phyloP scores from a whole-genome alignment of 2,329 filamentous ascomycete genomes.

The Raffaelea deltoideospora region DNA sequence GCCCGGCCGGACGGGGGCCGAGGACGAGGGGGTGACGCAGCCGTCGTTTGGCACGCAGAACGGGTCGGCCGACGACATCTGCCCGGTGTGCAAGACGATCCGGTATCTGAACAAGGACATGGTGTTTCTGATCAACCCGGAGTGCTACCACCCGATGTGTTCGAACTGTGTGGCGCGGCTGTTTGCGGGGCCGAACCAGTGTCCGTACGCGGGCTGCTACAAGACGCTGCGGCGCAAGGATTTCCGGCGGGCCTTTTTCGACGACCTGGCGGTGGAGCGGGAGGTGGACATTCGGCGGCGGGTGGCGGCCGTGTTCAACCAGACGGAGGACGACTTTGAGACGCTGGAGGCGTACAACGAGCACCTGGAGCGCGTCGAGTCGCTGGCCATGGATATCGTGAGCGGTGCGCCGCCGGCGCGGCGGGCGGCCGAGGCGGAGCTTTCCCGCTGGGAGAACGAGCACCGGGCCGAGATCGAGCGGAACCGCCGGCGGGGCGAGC shows the following conservation, averaged over 20 bases:
- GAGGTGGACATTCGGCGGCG: conserved; percentile 83
- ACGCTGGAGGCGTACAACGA: conserved; percentile 74
- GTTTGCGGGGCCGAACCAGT: conserved; percentile 85
- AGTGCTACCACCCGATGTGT: conserved; percentile 99
- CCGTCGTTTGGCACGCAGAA: background rate
- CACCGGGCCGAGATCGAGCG: conserved; percentile 56
- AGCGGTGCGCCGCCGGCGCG: conserved; percentile 43
- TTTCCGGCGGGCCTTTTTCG: conserved; percentile 82
- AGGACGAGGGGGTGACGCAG: background rate
- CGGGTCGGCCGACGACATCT: conserved; percentile 46
- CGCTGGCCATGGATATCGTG: conserved; percentile 80
- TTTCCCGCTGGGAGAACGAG: conserved; percentile 57
- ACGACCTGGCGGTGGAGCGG: conserved; percentile 72
- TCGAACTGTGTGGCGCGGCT: conserved; percentile 88
- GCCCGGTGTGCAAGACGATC: conserved; percentile 92
- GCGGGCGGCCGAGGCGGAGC: conserved; percentile 23
- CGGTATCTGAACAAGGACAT: conserved; percentile 91
- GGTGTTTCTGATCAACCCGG: conserved; percentile 89
- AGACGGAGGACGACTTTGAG: conserved; percentile 81
- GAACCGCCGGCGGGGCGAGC: conserved; percentile 35
- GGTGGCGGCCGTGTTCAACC: conserved; percentile 73
- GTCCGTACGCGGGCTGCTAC: conserved; percentile 77
- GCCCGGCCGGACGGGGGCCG: background rate
- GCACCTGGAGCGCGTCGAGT: conserved; percentile 86
- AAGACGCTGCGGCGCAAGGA: conserved; percentile 72